Conservation (phyloP, 495 filamentous ascomycete genomes). For the Lasiosphaeriaceae sp. region DNA sequence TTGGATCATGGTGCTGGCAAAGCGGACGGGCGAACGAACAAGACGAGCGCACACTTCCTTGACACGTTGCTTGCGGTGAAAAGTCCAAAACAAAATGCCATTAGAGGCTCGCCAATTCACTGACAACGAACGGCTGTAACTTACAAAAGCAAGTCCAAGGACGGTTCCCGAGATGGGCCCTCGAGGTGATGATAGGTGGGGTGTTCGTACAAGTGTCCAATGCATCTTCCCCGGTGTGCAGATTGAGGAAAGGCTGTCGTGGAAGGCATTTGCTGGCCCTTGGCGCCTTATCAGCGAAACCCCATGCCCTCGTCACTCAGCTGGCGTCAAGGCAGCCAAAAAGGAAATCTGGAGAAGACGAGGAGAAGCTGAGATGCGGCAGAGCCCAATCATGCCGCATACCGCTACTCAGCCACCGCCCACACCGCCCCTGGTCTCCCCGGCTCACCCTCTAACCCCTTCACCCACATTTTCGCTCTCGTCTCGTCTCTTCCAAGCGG, state of each 20-base stretch:
- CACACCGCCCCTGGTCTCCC: conserved; percentile 28
- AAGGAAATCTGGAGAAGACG: conserved; percentile 2
- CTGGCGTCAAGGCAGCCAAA: neutral
- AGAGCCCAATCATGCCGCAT: conserved; percentile 19
- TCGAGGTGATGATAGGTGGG: neutral
- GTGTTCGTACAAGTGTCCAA: no score
- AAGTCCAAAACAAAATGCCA: neutral
- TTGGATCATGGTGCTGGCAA: neutral
- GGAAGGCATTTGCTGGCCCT: neutral
- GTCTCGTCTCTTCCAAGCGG: neutral
- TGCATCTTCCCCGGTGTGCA: neutral
- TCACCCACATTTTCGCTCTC: conserved; percentile 17
- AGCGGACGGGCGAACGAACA: no score
- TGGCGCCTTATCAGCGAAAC: neutral
- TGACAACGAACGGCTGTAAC: neutral
- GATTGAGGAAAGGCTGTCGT: neutral
- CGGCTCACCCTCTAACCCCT: conserved; percentile 10
- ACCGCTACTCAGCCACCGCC: conserved; percentile 27
- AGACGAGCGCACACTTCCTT: neutral
- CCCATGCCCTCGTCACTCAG: neutral
- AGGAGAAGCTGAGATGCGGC: conserved; percentile 9
- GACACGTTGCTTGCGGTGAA: neutral
- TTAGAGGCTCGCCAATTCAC: neutral
- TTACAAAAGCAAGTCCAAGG: neutral
- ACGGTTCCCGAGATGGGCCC: neutral